Evolutionary conservation across 805 yeast genomes (phyloP), one percentile per base, ranked within the genome.

Genomic region (Pichia ethanolica): DNA sequence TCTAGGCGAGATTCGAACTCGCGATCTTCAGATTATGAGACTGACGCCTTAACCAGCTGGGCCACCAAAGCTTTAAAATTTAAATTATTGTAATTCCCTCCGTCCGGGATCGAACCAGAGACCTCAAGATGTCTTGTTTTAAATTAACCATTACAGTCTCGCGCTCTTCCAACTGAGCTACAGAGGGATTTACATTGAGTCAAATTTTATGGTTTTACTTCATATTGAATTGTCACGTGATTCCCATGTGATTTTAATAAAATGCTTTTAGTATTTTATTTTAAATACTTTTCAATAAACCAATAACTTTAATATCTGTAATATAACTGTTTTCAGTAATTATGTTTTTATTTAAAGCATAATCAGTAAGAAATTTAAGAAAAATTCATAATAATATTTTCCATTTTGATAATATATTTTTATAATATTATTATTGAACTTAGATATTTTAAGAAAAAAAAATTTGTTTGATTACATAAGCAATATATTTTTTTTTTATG

Each of bases 11-110:
- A 63, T 53, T 65, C 68, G 69, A 65, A 65, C 69, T 62, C 68
- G 68, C 68, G 69, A 64, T 64, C 69, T 65, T 65, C 68, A 63
- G 68, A 64, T 64, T 65, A 65, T 65, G 68, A 65, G 69, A 65
- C 68, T 65, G 63, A 65, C 68, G 69, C 68, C 67, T 63, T 64
- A 65, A 62, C 67, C 69, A 60, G 59, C 68, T 65, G 69, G 67
- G 69, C 69, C 69, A 65, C 68, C 59, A 62, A 58, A 64, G 67
- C 69, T 36, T 27, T 7, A 6, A 39, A 41, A 27, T 14, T 6
- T 7, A 30, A 30, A 30, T 30, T 6, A 12, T n/a, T n/a, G 32
- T 40, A 32, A 11, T 25, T 53, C 54, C 54, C 54, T 51, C 53
- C 53, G 40, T 47, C 54, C 54, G 56, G 54, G 54, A 49, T 49